Evolutionary conservation across 2,329 filamentous ascomycete genomes (phyloP), one percentile per base, ranked within the genome.

Genomic region (Xylariaceae sp.): DNA sequence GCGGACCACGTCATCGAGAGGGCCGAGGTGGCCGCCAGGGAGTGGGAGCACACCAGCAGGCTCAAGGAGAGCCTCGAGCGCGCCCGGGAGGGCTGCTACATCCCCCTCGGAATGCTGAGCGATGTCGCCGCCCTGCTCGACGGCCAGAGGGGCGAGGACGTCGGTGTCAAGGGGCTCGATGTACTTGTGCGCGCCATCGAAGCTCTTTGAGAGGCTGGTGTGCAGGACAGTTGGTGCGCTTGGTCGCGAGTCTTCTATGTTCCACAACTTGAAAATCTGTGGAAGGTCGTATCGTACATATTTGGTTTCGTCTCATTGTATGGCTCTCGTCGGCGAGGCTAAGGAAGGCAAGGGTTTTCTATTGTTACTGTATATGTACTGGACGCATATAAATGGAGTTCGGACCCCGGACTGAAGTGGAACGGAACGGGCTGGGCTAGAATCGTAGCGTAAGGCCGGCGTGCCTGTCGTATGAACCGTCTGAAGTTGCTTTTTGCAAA

Each of bases 1-100:
- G 86, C 91, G 0, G 79, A 80, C 44, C 87, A 87, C 52, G 87
- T 99, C 16, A 91, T 99, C 59, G 87, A 93, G 69, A 79, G 89
- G 20, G 95, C 95, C 0, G 95, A 99, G 74, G 84, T 88, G 20
- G 95, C 95, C 5, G 95, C 95, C 1, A 87, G 82, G 65, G 90
- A 92, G 67, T 98, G 95, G 92, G 95, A 99, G 76, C 92, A 97
- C 73, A 98, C 95, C 0, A 93, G 90, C 65, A 81, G 91, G 19
- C 80, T 98, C 60, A 95, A 92, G 74, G 92, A 96, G 73, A 93
- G 89, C 56, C 78, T 97, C 57, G 91, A 96, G 66, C 87, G 86
- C 65, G 90, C 89, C 14, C 90, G 88, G 71, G 87, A 86, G 19
- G 89, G 88, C 5, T 90, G 88, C 46, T 93, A 93, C 67, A 85